Conservation (phyloP, 129 eudicot genomes). For the Arctium lappa region DNA sequence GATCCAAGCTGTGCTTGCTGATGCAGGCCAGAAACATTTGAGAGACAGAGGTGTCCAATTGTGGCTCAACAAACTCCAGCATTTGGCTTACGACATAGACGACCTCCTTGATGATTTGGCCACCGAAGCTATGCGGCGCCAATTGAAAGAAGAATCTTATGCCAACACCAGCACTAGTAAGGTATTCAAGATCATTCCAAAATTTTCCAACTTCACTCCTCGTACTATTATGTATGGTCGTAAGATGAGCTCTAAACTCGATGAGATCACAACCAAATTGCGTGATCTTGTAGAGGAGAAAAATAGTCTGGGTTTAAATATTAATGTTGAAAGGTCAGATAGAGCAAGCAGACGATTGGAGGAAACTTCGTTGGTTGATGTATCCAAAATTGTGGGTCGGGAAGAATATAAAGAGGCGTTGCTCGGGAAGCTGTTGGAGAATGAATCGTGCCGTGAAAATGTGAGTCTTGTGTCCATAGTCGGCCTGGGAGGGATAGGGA, state of each 20-base stretch:
- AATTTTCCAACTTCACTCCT: too few species aligned
- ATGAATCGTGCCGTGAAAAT: neutral
- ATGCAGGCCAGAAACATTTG: slow-evolving; percentile 29
- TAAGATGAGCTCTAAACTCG: neutral
- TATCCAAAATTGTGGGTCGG: neutral
- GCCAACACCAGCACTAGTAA: too few species aligned
- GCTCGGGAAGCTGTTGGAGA: neutral
- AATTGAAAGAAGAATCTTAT: too few species aligned
- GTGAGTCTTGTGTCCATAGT: neutral
- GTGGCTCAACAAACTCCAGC: slow-evolving; percentile 31
- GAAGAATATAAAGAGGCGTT: neutral
- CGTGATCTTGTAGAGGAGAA: neutral
- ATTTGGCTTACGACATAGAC: neutral
- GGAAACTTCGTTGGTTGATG: neutral
- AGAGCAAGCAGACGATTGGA: neutral
- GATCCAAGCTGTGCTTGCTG: slow-evolving; percentile 7
- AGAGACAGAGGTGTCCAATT: slow-evolving; percentile 8
- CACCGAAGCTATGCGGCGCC: too few species aligned
- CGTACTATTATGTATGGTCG: too few species aligned
- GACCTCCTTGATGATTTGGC: neutral
- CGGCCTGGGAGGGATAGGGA: neutral
- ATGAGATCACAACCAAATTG: neutral
- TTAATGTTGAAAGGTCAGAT: neutral
- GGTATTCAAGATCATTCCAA: too few species aligned
- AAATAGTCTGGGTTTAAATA: neutral